These are phyloP conservation scores for Alternaria incomplexa DNA, from an alignment of 2,329 filamentous ascomycete species.

Conservation along the genomic window DNA sequence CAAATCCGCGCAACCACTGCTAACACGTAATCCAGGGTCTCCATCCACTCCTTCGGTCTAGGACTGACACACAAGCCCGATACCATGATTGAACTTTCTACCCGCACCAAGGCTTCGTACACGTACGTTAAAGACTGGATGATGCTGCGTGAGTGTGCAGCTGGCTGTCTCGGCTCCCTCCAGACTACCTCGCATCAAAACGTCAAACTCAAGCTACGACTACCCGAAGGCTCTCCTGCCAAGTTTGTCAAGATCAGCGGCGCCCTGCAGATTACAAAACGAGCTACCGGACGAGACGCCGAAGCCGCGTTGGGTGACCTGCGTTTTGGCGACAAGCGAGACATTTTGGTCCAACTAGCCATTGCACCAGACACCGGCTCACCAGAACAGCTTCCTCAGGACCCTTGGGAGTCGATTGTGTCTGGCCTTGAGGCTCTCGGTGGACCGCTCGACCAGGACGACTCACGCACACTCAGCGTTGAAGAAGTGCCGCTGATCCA, in stretches of 20 bases:
- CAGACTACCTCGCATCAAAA: slow-evolving; percentile 98
- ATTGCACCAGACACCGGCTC: slow-evolving; percentile 84
- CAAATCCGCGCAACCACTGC: not conserved
- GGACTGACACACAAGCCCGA: slow-evolving; percentile 98
- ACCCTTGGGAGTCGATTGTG: slow-evolving; percentile 96
- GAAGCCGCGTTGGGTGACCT: slow-evolving; percentile 92
- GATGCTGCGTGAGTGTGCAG: slow-evolving; percentile 97
- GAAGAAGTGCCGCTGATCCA: slow-evolving; percentile 96
- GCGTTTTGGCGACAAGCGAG: slow-evolving; percentile 89
- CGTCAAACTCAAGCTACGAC: slow-evolving; percentile 89
- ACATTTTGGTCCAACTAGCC: slow-evolving; percentile 77
- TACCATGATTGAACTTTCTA: slow-evolving; percentile 97
- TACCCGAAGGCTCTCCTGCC: slow-evolving; percentile 94
- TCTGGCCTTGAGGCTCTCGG: slow-evolving; percentile 93
- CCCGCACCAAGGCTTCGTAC: slow-evolving; percentile 93
- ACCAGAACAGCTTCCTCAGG: slow-evolving; percentile 85
- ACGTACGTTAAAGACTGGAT: slow-evolving; percentile 99
- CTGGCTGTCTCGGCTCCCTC: slow-evolving; percentile 87
- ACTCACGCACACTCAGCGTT: slow-evolving; percentile 80
- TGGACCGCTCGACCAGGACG: slow-evolving; percentile 84
- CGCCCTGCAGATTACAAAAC: slow-evolving; percentile 93
- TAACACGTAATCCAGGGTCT: slow-evolving; percentile 65
- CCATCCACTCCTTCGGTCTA: slow-evolving; percentile 94
- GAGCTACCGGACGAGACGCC: slow-evolving; percentile 90
- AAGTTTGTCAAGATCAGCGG: slow-evolving; percentile 99